Conservation (phyloP, 208 protist species). For the Leishmania arabica region DNA sequence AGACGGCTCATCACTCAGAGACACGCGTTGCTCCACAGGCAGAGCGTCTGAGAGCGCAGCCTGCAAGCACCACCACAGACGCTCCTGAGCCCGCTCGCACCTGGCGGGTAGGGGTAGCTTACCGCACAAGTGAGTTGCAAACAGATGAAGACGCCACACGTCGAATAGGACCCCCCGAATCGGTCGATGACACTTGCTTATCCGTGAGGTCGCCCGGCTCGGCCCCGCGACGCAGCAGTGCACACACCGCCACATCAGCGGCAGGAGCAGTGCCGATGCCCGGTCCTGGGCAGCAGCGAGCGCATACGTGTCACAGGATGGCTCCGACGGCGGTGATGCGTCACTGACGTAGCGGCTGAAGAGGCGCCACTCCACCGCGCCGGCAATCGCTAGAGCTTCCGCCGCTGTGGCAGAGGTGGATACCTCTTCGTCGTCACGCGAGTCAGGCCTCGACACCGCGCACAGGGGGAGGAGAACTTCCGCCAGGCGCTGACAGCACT, state of each 20-base stretch:
- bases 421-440: background rate
- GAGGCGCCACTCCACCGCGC: background rate
- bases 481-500: background rate
- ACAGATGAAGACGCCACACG: conserved; percentile 11
- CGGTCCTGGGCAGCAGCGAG: background rate
- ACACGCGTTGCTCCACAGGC: background rate
- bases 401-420: background rate
- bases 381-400: background rate
- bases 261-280: background rate
- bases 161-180: background rate
- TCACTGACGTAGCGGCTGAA: background rate
- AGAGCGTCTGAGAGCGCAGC: background rate
- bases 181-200: background rate
- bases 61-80: conserved; percentile 7
- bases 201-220: background rate
- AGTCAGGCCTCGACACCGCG: background rate
- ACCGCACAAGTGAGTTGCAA: conserved; percentile 1
- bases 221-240: background rate
- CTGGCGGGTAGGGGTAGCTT: conserved; percentile 4
- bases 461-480: background rate
- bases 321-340: background rate
- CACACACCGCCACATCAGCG: conserved; percentile 3
- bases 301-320: background rate
- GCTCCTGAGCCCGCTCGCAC: background rate
- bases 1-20: background rate